Evolutionary conservation across 345 rosid genomes (phyloP).

Genomic region (Toxicodendron radicans): DNA sequence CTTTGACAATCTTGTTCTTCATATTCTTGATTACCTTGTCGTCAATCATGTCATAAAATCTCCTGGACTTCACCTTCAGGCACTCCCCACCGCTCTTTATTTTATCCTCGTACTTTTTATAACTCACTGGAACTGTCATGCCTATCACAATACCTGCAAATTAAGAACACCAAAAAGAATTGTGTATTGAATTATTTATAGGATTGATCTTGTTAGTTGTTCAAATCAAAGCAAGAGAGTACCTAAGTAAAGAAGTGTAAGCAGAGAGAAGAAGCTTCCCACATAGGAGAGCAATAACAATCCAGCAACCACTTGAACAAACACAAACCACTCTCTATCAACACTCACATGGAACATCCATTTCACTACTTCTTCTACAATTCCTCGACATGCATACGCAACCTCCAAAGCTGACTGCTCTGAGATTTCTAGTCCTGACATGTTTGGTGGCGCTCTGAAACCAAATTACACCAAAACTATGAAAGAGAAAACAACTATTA

Average conservation of each 20-base stretch:
- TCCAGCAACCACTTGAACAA: conserved; percentile 29
- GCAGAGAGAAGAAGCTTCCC: conserved; percentile 31
- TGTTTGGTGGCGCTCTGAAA: conserved; percentile 42
- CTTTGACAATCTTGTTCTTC: conserved; percentile 23
- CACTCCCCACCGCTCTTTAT: conserved; percentile 22
- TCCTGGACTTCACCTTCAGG: conserved; percentile 20
- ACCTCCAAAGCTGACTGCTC: conserved; percentile 31
- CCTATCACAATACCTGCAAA: conserved; percentile 31
- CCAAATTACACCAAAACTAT: background rate
- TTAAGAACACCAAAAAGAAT: background rate
- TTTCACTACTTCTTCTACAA: conserved; percentile 28
- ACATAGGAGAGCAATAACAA: conserved; percentile 35
- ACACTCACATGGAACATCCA: conserved; percentile 45
- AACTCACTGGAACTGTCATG: conserved; percentile 37
- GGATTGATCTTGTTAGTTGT: background rate
- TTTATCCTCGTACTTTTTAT: conserved; percentile 31
- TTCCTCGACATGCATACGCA: conserved; percentile 25
- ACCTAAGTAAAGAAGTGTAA: conserved; percentile 34
- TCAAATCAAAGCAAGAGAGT: background rate
- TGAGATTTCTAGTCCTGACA: conserved; percentile 38
- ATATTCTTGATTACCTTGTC: conserved; percentile 29
- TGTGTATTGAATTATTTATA: background rate
- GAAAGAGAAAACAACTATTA: background rate
- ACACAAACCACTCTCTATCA: conserved; percentile 37
- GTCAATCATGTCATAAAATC: conserved; percentile 24